These are phyloP conservation scores for Pueraria montana DNA, from an alignment of 306 rosid species.

Conservation along the genomic window DNA sequence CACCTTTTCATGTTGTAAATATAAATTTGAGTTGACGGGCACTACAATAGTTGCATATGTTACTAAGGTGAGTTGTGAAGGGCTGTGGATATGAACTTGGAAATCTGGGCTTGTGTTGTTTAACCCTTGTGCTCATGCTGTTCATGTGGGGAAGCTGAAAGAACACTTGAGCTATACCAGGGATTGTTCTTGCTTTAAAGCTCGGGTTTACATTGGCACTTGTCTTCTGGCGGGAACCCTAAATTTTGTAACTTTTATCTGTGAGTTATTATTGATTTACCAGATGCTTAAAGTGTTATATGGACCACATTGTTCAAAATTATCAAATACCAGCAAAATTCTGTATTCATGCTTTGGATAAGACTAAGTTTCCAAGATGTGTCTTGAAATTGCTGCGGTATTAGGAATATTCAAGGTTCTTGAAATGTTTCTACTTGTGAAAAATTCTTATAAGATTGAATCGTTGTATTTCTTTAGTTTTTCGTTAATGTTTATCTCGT, in stretches of 20 bases:
- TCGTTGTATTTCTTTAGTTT: not conserved
- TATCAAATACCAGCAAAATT: conserved; percentile 12
- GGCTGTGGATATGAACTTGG: conserved; percentile 43
- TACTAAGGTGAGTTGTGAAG: conserved; percentile 52
- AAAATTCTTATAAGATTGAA: not conserved
- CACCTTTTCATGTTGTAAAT: conserved; percentile 53
- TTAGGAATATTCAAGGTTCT: not conserved
- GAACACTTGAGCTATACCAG: conserved; percentile 32
- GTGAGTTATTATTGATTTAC: conserved; percentile 44
- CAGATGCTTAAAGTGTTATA: conserved; percentile 37
- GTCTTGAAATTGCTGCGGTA: conserved; percentile 5
- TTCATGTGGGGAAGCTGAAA: conserved; percentile 12
- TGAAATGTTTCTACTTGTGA: not conserved
- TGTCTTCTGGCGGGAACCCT: conserved; percentile 40
- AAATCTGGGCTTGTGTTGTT: conserved; percentile 51
- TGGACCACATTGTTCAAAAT: not conserved
- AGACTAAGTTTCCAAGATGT: conserved; percentile 5
- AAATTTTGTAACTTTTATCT: conserved; percentile 35
- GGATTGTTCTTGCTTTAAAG: conserved; percentile 41
- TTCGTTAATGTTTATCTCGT: not conserved
- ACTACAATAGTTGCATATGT: conserved; percentile 45
- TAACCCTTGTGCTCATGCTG: conserved; percentile 42
- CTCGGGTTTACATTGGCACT: conserved; percentile 40
- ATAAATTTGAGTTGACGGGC: conserved; percentile 42
- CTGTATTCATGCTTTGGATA: not conserved